phyloP scores from a whole-genome alignment of 345 rosid species.

The Populus tremula region DNA sequence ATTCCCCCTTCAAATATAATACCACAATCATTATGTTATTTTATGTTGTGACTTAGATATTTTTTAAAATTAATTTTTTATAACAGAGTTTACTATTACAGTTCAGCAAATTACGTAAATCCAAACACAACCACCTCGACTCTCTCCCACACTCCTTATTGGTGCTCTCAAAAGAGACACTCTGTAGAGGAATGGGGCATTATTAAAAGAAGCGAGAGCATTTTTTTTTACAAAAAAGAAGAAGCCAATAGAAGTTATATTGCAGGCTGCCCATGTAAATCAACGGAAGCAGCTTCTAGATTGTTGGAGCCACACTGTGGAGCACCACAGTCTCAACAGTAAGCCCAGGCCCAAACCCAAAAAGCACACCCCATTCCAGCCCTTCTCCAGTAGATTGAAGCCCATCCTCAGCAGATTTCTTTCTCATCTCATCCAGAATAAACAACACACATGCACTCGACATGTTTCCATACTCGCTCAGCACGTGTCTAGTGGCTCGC shows the following conservation, averaged over 20 bases:
- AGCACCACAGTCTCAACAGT: slow-evolving; percentile 76
- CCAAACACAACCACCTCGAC: too few species aligned
- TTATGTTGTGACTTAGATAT: too few species aligned
- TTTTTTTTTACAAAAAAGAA: not conserved
- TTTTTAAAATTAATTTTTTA: too few species aligned
- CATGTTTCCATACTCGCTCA: slow-evolving; percentile 78
- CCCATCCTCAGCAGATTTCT: slow-evolving; percentile 49
- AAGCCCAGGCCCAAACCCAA: slow-evolving; percentile 88
- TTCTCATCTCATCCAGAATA: slow-evolving; percentile 73
- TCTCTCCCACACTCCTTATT: too few species aligned
- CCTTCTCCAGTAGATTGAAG: slow-evolving; percentile 71
- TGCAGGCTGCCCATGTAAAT: not conserved
- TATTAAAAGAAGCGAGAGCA: not conserved
- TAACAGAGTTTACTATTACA: too few species aligned
- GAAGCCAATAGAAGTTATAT: not conserved
- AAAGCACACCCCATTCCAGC: slow-evolving; percentile 79
- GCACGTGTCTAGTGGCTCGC: slow-evolving; percentile 53
- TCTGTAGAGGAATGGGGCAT: not conserved
- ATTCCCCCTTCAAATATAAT: too few species aligned
- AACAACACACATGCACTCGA: slow-evolving; percentile 78
- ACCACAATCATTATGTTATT: too few species aligned
- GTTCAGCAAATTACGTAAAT: too few species aligned
- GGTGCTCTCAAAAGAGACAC: too few species aligned
- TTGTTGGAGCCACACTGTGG: slow-evolving; percentile 28
- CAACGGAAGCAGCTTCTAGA: not conserved